Base-by-base conservation (phyloP, 192 early-diverging fungal species). In the Fimicolochytrium jonesii region DNA sequence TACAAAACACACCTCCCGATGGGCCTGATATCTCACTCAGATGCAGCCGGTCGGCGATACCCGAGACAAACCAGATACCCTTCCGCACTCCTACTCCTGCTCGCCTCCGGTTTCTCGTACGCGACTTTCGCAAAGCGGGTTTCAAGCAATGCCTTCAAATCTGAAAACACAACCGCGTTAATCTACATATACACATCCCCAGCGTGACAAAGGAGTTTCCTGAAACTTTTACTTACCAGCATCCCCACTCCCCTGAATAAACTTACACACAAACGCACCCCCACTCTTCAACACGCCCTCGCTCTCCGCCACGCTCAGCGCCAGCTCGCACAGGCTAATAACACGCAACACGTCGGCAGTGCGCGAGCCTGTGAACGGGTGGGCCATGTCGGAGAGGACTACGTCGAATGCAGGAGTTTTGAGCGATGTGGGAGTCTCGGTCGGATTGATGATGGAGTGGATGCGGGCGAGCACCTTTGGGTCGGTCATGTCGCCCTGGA, bases 381-480 rank as follows among this genome's bases (percentile, higher is more conserved):
- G 92, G 17, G 89, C 87, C 90, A 93, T 92, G 45, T 93, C 92
- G 23, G 62, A 67, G n/a, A 81, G 31, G 11, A 81, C 59, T 4
- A 68, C 61, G 47, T 81, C 71, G 22, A 75, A 63, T n/a, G 43
- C 52, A 17, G 30, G 26, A 31, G 11, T 33, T 20, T 18, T 29
- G 34, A 43, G 15, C 13, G 13, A 13, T 29, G 54, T 17, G 10
- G 29, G 18, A 11, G 25, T 48, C 49, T 33, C 67, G 44, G 35
- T 63, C 44, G 6, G 55, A 25, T 39, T 22, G 26, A 55, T 57
- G 48, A 50, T 22, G 18, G 28, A 29, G 15, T 51, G n/a, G 20
- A 69, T 56, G 4, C 32, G 29, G 32, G 61, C 28, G 41, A 68
- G 80, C 6, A 78, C 68, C 2, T 49, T 41, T 0, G 63, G 37